Conservation (phyloP, 371 early-diverging fungal species). For the Mortierella sp. region DNA sequence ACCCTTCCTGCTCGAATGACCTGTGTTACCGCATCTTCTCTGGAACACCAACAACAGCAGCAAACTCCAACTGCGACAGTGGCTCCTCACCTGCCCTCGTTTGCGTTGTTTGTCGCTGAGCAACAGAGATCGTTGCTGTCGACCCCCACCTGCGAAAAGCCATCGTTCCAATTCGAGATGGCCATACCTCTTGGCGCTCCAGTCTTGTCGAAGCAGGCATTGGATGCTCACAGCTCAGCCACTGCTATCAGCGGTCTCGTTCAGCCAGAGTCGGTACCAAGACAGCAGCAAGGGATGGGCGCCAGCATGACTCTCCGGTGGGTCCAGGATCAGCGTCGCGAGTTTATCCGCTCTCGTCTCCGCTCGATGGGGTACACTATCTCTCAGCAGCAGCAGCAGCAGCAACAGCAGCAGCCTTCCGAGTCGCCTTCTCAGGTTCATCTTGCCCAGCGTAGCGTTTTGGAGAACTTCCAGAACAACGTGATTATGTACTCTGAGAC, state of each 20-base stretch:
- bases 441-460: constrained; percentile 16
- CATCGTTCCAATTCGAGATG: constrained; percentile 37
- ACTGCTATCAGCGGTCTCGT: constrained; percentile 5
- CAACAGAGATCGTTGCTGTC: constrained; percentile 21
- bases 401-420: constrained; percentile 2
- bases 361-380: constrained; percentile 33
- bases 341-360: constrained; percentile 45
- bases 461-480: constrained; percentile 47
- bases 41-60: constrained; percentile 15
- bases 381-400: constrained; percentile 7
- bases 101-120: constrained; percentile 42
- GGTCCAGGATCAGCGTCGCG: constrained; percentile 37
- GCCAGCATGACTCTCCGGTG: constrained; percentile 26
- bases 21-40: constrained; percentile 32
- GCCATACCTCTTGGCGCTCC: constrained; percentile 24
- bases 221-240: constrained; percentile 12
- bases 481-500: constrained; percentile 28
- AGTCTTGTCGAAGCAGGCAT: constrained; percentile 19
- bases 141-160: constrained; percentile 2
- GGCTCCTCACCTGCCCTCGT: constrained; percentile 36
- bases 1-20: constrained; percentile 30
- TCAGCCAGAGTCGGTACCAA: constrained; percentile 18
- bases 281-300: constrained; percentile 33
- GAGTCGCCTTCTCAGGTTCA: constrained; percentile 19
- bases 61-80: neutral